These are phyloP conservation scores for Phytophthora sojae DNA, from an alignment of 352 stramenopile genomes.

Conservation along the genomic window DNA sequence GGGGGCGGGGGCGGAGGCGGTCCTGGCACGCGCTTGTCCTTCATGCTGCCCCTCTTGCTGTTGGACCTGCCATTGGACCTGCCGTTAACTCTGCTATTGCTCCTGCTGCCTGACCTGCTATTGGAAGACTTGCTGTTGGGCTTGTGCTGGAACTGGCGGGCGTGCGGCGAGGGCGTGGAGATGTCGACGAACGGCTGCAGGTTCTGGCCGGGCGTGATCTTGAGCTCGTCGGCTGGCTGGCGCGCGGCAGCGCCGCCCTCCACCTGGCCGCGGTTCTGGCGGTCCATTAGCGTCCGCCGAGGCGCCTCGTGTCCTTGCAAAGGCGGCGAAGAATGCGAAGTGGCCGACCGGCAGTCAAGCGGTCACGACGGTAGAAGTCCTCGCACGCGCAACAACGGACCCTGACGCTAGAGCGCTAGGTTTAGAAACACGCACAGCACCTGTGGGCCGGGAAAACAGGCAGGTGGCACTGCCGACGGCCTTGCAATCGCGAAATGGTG, in stretches of 20 bases:
- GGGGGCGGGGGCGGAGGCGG: constrained; percentile 7
- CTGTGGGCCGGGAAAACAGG: constrained; percentile 26
- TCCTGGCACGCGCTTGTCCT: constrained; percentile 19
- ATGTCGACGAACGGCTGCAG: constrained; percentile 72
- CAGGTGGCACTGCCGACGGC: constrained; percentile 33
- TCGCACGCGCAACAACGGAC: neutral
- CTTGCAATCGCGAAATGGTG: constrained; percentile 34
- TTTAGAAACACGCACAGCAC: constrained; percentile 32
- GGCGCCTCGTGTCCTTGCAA: constrained; percentile 18
- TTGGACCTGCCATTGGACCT: neutral
- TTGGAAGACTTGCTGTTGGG: neutral
- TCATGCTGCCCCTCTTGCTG: constrained; percentile 13
- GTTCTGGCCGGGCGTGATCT: constrained; percentile 57
- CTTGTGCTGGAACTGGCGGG: constrained; percentile 13
- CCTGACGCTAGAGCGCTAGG: neutral
- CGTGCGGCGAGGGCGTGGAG: constrained; percentile 61
- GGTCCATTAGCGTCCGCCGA: constrained; percentile 35
- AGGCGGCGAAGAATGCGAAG: constrained; percentile 27
- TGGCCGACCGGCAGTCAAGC: constrained; percentile 3
- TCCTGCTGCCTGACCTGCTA: constrained; percentile 2
- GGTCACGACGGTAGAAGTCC: constrained; percentile 26
- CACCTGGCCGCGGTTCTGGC: constrained; percentile 5
- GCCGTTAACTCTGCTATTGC: neutral
- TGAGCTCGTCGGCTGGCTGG: constrained; percentile 41
- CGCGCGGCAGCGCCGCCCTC: neutral